Evolutionary conservation across 2,329 filamentous ascomycete species (phyloP).

Genomic region (Penicillium capsulatum): DNA sequence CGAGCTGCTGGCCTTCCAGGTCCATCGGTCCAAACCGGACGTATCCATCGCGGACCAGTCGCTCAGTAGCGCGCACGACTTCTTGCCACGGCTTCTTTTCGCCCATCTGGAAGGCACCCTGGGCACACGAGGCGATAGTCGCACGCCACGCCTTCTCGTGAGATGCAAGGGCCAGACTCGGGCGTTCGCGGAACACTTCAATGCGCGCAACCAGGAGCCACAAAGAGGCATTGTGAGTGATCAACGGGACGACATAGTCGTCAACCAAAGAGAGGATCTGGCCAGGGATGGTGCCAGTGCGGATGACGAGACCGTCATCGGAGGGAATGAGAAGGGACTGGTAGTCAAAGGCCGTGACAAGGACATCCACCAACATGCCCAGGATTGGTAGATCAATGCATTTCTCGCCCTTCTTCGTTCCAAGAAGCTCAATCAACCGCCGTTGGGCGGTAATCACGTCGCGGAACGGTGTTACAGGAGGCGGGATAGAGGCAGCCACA

Average conservation of each 20-base stretch:
- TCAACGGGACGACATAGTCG: slow-evolving; percentile 69
- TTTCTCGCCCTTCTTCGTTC: slow-evolving; percentile 63
- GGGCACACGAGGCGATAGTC: slow-evolving; percentile 47
- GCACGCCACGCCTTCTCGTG: slow-evolving; percentile 88
- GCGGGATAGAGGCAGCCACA: slow-evolving; percentile 71
- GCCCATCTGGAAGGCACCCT: slow-evolving; percentile 49
- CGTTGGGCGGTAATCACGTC: slow-evolving; percentile 73
- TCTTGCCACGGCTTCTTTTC: slow-evolving; percentile 63
- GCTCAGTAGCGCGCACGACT: slow-evolving; percentile 73
- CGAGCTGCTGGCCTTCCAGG: slow-evolving; percentile 51
- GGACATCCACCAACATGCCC: slow-evolving; percentile 66
- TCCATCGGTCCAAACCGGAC: slow-evolving; percentile 68
- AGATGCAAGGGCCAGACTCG: slow-evolving; percentile 69
- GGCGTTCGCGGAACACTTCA: slow-evolving; percentile 68
- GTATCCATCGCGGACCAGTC: slow-evolving; percentile 70
- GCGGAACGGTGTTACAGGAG: slow-evolving; percentile 60
- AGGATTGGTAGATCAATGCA: slow-evolving; percentile 73
- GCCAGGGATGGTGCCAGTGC: slow-evolving; percentile 50
- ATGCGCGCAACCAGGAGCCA: slow-evolving; percentile 72
- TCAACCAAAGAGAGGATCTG: slow-evolving; percentile 68
- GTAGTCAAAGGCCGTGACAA: slow-evolving; percentile 50
- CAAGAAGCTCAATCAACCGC: slow-evolving; percentile 70
- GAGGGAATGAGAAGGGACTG: slow-evolving; percentile 34
- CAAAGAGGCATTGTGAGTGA: slow-evolving; percentile 71
- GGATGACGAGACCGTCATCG: slow-evolving; percentile 36